phyloP scores from a whole-genome alignment of 2,329 filamentous ascomycete species.

The Epichloe elymi region DNA sequence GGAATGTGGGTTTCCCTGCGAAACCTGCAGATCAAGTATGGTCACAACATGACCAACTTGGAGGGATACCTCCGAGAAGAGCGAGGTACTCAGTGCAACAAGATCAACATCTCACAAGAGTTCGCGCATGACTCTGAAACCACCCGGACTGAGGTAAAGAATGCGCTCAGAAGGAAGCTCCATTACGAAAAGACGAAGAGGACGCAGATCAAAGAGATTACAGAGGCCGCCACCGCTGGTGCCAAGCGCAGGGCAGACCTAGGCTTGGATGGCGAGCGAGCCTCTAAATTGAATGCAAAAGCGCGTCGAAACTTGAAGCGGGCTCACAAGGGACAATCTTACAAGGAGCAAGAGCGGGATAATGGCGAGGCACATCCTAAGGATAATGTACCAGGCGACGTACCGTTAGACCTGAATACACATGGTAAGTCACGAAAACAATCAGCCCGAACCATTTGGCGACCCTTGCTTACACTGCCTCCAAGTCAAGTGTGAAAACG shows the following conservation, averaged over 20 bases:
- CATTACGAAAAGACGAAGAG: conserved; percentile 45
- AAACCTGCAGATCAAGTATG: conserved; percentile 59
- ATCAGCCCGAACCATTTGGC: not conserved
- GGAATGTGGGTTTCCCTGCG: conserved; percentile 51
- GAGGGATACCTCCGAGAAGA: conserved; percentile 64
- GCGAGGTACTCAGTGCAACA: conserved; percentile 22
- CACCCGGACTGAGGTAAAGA: conserved; percentile 36
- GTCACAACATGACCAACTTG: conserved; percentile 38
- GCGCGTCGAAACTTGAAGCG: conserved; percentile 10
- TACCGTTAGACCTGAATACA: conserved; percentile 16
- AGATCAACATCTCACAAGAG: conserved; percentile 45
- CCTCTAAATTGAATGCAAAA: conserved; percentile 15
- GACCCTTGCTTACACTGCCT: not conserved
- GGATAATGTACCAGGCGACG: conserved; percentile 9
- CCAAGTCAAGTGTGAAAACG: conserved; percentile 34
- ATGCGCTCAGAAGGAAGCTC: conserved; percentile 49
- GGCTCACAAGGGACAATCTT: not conserved
- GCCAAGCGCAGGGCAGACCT: conserved; percentile 24
- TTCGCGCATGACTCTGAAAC: conserved; percentile 27
- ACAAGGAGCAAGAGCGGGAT: conserved; percentile 6
- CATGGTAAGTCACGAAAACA: conserved; percentile 13
- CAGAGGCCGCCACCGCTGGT: conserved; percentile 22
- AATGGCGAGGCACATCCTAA: conserved; percentile 14
- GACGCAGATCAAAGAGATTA: conserved; percentile 23
- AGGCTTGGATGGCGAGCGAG: conserved; percentile 13